A percentile compares a stretch with the other conserved stretches of the same genome.
Conservation (phyloP, 805 yeast species). For the Cyberlindnera mississippiensis region DNA sequence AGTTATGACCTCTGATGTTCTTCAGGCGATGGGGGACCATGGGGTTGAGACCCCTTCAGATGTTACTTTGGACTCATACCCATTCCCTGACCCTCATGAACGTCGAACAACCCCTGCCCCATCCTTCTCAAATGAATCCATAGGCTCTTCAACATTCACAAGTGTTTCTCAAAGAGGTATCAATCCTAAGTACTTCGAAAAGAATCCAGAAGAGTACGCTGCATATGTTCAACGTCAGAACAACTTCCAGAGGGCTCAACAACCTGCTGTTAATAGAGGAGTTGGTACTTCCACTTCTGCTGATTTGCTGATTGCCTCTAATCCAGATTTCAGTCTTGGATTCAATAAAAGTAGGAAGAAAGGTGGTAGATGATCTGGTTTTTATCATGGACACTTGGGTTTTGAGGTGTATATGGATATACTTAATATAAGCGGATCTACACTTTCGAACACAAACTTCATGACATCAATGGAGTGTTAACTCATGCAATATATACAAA, state of each 20-base stretch:
- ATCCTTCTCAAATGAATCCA: conserved; percentile 30
- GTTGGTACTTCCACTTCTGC: conserved; percentile 1
- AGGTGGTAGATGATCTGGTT: conserved; percentile 1
- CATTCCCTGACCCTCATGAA: conserved; percentile 24
- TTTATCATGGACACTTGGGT: no score
- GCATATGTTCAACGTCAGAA: conserved; percentile 10
- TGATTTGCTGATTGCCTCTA: conserved; percentile 22
- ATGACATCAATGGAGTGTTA: no score
- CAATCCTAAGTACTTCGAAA: conserved; percentile 49
- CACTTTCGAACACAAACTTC: no score
- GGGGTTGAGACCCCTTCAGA: conserved; percentile 8
- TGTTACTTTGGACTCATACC: conserved; percentile 12
- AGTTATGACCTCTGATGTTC: neutral
- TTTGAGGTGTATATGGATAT: no score
- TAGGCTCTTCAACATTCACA: conserved; percentile 57
- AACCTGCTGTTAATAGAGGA: neutral
- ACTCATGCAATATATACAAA: no score
- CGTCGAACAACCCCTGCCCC: conserved; percentile 29
- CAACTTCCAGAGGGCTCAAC: neutral
- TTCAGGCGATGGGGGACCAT: conserved; percentile 5
- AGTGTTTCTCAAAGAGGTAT: conserved; percentile 74
- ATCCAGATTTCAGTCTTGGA: conserved; percentile 23
- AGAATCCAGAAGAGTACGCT: conserved; percentile 23
- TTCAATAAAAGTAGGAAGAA: conserved; percentile 2
- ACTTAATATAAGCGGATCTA: no score